phyloP scores from a whole-genome alignment of 1,139 yeast species.

The Zygosaccharomyces sapae region DNA sequence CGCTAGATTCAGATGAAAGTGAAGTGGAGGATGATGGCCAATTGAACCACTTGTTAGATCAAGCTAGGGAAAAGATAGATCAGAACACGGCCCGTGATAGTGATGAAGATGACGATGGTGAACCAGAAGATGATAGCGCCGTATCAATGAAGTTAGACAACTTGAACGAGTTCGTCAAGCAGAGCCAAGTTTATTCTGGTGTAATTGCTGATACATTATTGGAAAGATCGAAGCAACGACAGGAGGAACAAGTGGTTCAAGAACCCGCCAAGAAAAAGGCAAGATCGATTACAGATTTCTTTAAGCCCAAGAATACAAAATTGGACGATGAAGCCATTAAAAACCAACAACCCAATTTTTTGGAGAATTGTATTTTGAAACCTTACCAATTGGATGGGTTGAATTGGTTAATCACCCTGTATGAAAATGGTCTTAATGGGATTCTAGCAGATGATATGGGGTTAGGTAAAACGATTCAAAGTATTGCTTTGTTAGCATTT shows the following conservation, averaged over 20 bases:
- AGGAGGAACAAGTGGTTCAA: slow-evolving; percentile 18
- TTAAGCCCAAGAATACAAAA: slow-evolving; percentile 15
- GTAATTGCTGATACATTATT: slow-evolving; percentile 75
- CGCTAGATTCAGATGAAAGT: slow-evolving; percentile 31
- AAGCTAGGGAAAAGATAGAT: slow-evolving; percentile 12
- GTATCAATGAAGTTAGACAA: slow-evolving; percentile 50
- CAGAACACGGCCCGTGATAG: slow-evolving; percentile 12
- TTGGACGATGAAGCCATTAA: slow-evolving; percentile 17
- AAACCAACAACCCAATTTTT: slow-evolving; percentile 55
- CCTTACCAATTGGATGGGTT: slow-evolving; percentile 86
- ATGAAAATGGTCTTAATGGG: slow-evolving; percentile 91
- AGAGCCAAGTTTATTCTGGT: slow-evolving; percentile 77
- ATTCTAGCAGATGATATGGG: slow-evolving; percentile 98
- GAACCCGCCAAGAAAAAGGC: slow-evolving; percentile 9
- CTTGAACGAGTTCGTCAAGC: slow-evolving; percentile 67
- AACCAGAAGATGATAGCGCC: slow-evolving; percentile 24
- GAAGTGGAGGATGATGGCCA: slow-evolving; percentile 22
- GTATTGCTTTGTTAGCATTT: slow-evolving; percentile 72
- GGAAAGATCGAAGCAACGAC: slow-evolving; percentile 40
- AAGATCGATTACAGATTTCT: slow-evolving; percentile 28
- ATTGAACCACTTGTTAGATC: slow-evolving; percentile 28
- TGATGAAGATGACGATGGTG: slow-evolving; percentile 19
- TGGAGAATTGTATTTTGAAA: slow-evolving; percentile 67
- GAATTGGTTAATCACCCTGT: slow-evolving; percentile 83
- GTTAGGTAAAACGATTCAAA: slow-evolving; percentile 84